Evolutionary conservation across 208 protist genomes (phyloP).

Genomic region (Crithidia fasciculata): DNA sequence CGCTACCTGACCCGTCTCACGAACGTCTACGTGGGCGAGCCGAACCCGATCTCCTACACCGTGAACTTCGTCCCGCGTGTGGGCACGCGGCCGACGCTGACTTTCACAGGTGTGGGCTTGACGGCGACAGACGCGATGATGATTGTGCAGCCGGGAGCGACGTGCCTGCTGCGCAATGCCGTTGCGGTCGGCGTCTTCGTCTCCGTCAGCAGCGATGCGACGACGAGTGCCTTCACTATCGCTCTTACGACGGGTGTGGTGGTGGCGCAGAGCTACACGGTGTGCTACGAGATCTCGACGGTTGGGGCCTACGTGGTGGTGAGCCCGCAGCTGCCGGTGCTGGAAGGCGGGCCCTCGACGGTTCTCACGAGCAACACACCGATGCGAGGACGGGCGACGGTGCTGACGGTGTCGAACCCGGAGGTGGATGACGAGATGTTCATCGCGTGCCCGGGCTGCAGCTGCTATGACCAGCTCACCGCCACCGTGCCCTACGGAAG

Average conservation of each 20-base stretch:
- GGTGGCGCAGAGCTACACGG: conserved; percentile 50
- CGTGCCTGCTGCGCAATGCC: conserved; percentile 59
- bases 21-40: conserved; percentile 53
- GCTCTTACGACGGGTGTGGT: conserved; percentile 41
- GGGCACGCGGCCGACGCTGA: conserved; percentile 76
- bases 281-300: conserved; percentile 76
- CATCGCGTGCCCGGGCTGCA: conserved; percentile 71
- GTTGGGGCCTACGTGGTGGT: conserved; percentile 67
- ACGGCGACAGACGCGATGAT: conserved; percentile 62
- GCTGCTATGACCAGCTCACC: conserved; percentile 64
- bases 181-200: conserved; percentile 50
- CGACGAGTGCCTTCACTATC: conserved; percentile 48
- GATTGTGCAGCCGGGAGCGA: conserved; percentile 49
- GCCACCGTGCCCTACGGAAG: conserved; percentile 77
- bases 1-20: conserved; percentile 60
- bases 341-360: conserved; percentile 54
- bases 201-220: conserved; percentile 30
- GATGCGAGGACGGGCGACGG: conserved; percentile 80
- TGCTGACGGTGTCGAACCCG: conserved; percentile 49
- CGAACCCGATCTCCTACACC: conserved; percentile 75
- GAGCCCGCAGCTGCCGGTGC: conserved; percentile 44
- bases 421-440: conserved; percentile 58
- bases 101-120: conserved; percentile 68
- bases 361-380: conserved; percentile 80
- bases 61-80: conserved; percentile 78